Base-by-base conservation (phyloP, 1,284 basidiomycete species). In the Fomes fomentarius region DNA sequence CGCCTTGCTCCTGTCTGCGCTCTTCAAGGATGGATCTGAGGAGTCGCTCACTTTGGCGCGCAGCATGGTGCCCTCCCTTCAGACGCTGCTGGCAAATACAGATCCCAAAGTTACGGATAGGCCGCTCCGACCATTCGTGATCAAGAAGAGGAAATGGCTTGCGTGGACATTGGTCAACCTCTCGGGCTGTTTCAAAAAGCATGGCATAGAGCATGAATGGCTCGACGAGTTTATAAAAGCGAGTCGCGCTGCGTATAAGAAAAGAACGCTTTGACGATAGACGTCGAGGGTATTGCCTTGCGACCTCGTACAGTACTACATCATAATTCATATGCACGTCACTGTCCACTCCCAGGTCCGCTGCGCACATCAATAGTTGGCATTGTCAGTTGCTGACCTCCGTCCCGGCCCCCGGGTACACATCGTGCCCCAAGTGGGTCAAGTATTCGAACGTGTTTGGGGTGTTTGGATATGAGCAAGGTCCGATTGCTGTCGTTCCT, bases 1-100 rank as follows among this genome's bases (percentile, higher is more conserved):
- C 47, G 73, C 85, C 3, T 76, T 88, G 69, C 69, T 88, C 56
- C 70, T 80, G 34, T 72, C 76, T 2, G 83, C 84, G 11, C 84
- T 81, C 63, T 72, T 80, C 52, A 76, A 66, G 43, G 61, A 65
- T 34, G 54, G 60, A 17, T 63, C 65, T 7, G 56, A 66, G 39
- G 70, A 76, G 22, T 74, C 79, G 1, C 62, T 73, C 24, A 57
- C 70, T 14, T 69, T 83, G 30, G 79, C 77, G 0, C 67, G 73
- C n/a, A 73, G 69, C 14, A 71, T 85, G 25, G 62, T 81, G 14
- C 70, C 74, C 0, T 68, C 73, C 10, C 71, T 85, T 15, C 60
- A 74, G 52, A 50, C 62, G 6, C 66, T 76, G 42, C 62, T 80
- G 3, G 52, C 51, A n/a, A 57, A 66, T 9, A 69, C 67, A 0